Base-by-base conservation (phyloP, 2,329 filamentous ascomycete genomes). In the Pseudogymnoascus sp. region DNA sequence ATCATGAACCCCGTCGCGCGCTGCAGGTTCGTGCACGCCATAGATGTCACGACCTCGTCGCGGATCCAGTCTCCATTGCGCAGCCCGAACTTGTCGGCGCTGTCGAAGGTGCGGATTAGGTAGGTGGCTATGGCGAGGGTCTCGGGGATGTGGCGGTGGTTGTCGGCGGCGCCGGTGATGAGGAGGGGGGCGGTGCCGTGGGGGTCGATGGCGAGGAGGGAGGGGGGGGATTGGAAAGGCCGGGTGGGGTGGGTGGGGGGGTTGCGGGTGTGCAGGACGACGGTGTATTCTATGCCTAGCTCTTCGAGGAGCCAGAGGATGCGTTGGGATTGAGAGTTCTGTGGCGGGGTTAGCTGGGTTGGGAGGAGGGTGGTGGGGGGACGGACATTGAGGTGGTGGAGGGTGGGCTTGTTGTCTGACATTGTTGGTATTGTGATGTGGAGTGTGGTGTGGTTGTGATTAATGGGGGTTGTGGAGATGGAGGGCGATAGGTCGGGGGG, bases 181-280 rank as follows among this genome's bases (percentile, higher is more conserved):
- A 97, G 77, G 50, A 91, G 77, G 0, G 93, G 93, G 0, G 90
- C 91, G n/a, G n/a, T n/a, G n/a, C n/a, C n/a, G n/a, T n/a, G n/a
- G n/a, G n/a, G n/a, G n/a, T n/a, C n/a, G n/a, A n/a, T n/a, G n/a
- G n/a, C n/a, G n/a, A n/a, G n/a, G n/a, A n/a, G n/a, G n/a, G n/a
- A n/a, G n/a, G n/a, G n/a, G n/a, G n/a, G n/a, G n/a, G n/a, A n/a
- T n/a, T n/a, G n/a, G n/a, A n/a, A n/a, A n/a, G n/a, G n/a, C n/a
- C n/a, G n/a, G n/a, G n/a, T n/a, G n/a, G n/a, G n/a, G n/a, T n/a
- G n/a, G n/a, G n/a, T n/a, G n/a, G n/a, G n/a, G n/a, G n/a, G n/a
- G n/a, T n/a, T n/a, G n/a, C n/a, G n/a, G n/a, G n/a, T n/a, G n/a
- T n/a, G n/a, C n/a, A n/a, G n/a, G n/a, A n/a, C n/a, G n/a, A n/a